These are phyloP conservation scores for Henckelia pumila DNA, from an alignment of 257 asterid species.

Conservation along the genomic window DNA sequence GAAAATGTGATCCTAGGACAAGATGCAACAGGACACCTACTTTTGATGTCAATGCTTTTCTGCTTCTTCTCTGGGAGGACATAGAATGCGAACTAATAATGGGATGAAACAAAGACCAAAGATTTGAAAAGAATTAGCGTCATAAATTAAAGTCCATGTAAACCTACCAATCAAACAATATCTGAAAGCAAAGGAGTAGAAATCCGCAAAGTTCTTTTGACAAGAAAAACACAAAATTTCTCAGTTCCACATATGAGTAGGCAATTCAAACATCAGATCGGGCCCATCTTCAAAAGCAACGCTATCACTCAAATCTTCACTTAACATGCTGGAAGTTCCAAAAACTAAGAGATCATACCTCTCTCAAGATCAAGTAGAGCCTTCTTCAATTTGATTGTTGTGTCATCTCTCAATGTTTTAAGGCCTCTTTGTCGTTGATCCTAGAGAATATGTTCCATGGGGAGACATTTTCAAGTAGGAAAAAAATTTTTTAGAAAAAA, in stretches of 20 bases:
- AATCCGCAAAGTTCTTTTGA: constrained; percentile 64
- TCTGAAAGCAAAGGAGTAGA: constrained; percentile 60
- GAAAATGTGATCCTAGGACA: constrained; percentile 59
- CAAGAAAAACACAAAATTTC: constrained; percentile 20
- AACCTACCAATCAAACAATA: constrained; percentile 74
- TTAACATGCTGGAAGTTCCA: neutral
- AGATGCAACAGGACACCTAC: constrained; percentile 67
- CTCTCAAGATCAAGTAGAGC: constrained; percentile 61
- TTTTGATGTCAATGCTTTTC: constrained; percentile 73
- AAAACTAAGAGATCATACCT: constrained; percentile 38
- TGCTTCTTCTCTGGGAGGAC: constrained; percentile 73
- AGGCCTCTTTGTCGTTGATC: constrained; percentile 83
- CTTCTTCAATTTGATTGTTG: constrained; percentile 52
- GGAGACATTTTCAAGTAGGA: constrained; percentile 2
- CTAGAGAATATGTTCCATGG: constrained; percentile 33
- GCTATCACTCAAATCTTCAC: constrained; percentile 5
- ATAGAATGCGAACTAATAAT: constrained; percentile 21
- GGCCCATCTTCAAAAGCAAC: constrained; percentile 7
- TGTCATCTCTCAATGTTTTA: constrained; percentile 56
- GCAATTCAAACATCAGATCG: constrained; percentile 10
- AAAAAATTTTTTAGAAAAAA: neutral
- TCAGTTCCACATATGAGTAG: constrained; percentile 2
- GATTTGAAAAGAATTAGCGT: constrained; percentile 5
- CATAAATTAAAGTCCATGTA: constrained; percentile 5
- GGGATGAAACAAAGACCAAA: neutral